Base-by-base conservation (phyloP, 1,139 yeast species). In the Candida tropicalis region DNA sequence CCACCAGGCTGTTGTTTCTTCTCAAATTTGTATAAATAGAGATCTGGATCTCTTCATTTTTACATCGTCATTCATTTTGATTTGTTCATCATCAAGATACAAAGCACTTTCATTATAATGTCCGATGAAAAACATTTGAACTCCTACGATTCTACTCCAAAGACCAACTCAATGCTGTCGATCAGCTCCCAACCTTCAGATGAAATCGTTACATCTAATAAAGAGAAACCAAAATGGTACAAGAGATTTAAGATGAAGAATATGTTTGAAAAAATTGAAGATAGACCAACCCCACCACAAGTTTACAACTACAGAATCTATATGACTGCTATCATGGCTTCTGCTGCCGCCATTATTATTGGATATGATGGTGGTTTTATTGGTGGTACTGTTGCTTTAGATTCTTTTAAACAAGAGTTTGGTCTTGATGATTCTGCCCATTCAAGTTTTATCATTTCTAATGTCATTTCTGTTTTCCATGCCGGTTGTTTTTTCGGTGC, bases 401-500 rank as follows among this genome's bases (percentile, higher is more conserved):
- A 56, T n/a, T 63, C 73, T 2, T 71, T 71, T 48, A 54, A 54
- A 46, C 29, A 54, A 5, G 74, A 68, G 48, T 71, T 71, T 52
- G 67, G 68, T 5, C 59, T 71, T 37, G 65, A 62, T 46, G 45
- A 42, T 17, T 39, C 57, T 17, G 42, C 55, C 2, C 65, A 66
- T 35, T 57, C 66, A 15, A 57, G 55, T 35, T 47, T 35, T 36
- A 54, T 65, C 27, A 53, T 63, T 3, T 62, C 76, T 26, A 71
- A 71, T 49, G 63, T 71, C 33, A 68, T 71, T 33, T 67, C 74
- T 1, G 72, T 70, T 23, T 70, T 71, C 58, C 76, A 70, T 49
- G 75, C 68, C 20, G 77, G 75, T 8, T 66, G 74, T 44, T 70
- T 71, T 50, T 70, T 70, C 47, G 77, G 77, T 5, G 73, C 75